Evolutionary conservation across 2,329 filamentous ascomycete species (phyloP).

Genomic region (Amauroascus verrucosus): DNA sequence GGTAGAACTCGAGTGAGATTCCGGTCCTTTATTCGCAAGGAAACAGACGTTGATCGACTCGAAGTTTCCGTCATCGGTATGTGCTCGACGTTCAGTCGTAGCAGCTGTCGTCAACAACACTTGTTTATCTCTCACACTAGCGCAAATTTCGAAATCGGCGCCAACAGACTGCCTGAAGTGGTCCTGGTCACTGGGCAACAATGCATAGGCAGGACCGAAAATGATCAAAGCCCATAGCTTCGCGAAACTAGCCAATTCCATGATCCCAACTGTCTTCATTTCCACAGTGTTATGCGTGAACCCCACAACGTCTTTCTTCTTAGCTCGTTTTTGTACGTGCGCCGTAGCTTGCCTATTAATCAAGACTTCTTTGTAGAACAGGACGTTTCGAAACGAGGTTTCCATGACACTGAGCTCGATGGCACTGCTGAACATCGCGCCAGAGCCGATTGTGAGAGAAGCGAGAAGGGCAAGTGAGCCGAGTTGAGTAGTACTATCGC

Average conservation of each 20-base stretch:
- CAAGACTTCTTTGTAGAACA: conserved; percentile 11
- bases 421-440: conserved; percentile 13
- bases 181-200: conserved; percentile 9
- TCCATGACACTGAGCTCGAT: conserved; percentile 13
- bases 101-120: conserved; percentile 8
- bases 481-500: conserved; percentile 11
- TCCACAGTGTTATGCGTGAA: conserved; percentile 11
- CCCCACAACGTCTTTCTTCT: conserved; percentile 11
- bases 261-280: conserved; percentile 8
- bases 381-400: conserved; percentile 10
- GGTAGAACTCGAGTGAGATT: neutral
- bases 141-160: conserved; percentile 6
- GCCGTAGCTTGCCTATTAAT: conserved; percentile 12
- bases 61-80: conserved; percentile 6
- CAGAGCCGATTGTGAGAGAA: conserved; percentile 12
- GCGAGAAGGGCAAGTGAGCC: conserved; percentile 11
- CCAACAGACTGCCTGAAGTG: conserved; percentile 11
- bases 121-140: conserved; percentile 6
- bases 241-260: conserved; percentile 8
- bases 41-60: conserved; percentile 9
- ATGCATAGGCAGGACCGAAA: conserved; percentile 9
- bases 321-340: conserved; percentile 12
- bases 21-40: neutral
- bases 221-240: conserved; percentile 11
- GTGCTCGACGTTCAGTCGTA: conserved; percentile 3